A percentile compares a stretch with the other conserved stretches of the same genome.
Evolutionary conservation across 176 grass and related monocot genomes (phyloP).

Genomic region (Rhynchospora breviuscula): DNA sequence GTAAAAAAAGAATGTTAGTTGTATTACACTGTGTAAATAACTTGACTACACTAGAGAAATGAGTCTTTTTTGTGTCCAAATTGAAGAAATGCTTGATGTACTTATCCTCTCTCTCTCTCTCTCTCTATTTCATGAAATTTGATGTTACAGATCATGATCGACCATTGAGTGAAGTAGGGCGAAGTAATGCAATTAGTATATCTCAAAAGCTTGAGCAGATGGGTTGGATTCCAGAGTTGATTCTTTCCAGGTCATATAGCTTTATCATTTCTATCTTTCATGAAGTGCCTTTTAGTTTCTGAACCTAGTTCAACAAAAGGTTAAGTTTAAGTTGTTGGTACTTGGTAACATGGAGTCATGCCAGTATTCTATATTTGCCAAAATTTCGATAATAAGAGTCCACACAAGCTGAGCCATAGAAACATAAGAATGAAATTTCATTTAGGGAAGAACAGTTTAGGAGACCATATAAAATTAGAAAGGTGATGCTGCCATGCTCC

Average conservation of each 20-base stretch:
- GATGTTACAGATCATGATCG: conserved; percentile 70
- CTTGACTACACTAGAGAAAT: background rate
- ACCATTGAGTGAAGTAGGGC: conserved; percentile 63
- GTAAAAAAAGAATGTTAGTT: background rate
- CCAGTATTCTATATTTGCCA: background rate
- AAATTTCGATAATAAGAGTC: background rate
- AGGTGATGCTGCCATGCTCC: background rate
- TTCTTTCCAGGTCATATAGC: conserved; percentile 62
- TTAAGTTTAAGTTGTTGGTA: background rate
- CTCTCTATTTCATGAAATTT: background rate
- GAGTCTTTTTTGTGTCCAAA: background rate
- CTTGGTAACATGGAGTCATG: background rate
- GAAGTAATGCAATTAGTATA: conserved; percentile 61
- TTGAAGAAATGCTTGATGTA: background rate
- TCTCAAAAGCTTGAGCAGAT: conserved; percentile 72
- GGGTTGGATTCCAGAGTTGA: conserved; percentile 87
- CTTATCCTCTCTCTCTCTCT: background rate
- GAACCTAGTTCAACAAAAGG: background rate
- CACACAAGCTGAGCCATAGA: background rate
- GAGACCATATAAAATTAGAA: background rate
- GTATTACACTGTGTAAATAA: background rate
- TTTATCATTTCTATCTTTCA: conserved; percentile 8
- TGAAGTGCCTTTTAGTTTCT: background rate
- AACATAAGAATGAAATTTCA: background rate
- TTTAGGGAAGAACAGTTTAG: background rate